Evolutionary conservation across 345 rosid genomes (phyloP).

Genomic region (Sisymbrium altissimum): DNA sequence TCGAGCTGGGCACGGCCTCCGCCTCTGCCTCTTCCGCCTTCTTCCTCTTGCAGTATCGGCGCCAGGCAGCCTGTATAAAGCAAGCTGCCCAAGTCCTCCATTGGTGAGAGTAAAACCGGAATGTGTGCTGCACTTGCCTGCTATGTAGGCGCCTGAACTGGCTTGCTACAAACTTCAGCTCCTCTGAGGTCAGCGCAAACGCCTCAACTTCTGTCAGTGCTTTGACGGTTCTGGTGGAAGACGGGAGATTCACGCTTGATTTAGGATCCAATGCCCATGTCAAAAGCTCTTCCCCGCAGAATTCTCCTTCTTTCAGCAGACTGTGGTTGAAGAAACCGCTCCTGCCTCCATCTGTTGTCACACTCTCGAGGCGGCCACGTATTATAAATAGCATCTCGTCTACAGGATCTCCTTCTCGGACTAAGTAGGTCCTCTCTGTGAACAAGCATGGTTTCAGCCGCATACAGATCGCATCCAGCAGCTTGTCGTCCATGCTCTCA

Average conservation of each 20-base stretch:
- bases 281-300: conserved; percentile 96
- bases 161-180: conserved; percentile 34
- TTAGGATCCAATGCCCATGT: conserved; percentile 98
- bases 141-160: conserved; percentile 31
- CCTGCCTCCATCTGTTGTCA: conserved; percentile 92
- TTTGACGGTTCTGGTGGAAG: conserved; percentile 86
- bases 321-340: conserved; percentile 86
- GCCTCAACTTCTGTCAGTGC: conserved; percentile 50
- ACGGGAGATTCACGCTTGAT: conserved; percentile 72
- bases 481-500: conserved; percentile 86
- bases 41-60: conserved; percentile 80
- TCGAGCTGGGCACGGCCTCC: conserved; percentile 23
- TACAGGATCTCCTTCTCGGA: conserved; percentile 93
- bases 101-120: conserved; percentile 93
- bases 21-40: conserved; percentile 56
- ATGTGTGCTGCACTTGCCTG: conserved; percentile 92
- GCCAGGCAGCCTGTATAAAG: conserved; percentile 95
- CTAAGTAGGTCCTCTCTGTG: conserved; percentile 73
- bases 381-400: conserved; percentile 95
- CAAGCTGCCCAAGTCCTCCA: conserved; percentile 99
- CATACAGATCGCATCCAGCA: conserved; percentile 94
- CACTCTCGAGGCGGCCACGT: conserved; percentile 90
- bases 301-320: conserved; percentile 76
- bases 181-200: conserved; percentile 72
- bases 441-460: conserved; percentile 80